Base-by-base conservation (phyloP, 345 rosid species). In the Melaleuca alternifolia region DNA sequence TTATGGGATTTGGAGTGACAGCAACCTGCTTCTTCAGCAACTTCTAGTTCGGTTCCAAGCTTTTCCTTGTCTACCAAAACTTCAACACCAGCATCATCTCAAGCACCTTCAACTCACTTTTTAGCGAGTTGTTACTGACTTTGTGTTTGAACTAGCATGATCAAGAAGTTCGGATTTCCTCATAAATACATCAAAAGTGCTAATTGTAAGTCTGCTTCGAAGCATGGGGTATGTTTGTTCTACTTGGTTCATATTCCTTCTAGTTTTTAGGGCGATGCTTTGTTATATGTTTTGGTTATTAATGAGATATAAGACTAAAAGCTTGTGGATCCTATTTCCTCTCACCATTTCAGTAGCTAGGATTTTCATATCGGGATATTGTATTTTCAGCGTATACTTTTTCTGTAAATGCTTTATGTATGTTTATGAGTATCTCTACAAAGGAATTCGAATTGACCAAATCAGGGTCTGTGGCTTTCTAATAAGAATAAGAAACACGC, bases 41-140 rank as follows among this genome's bases (percentile, higher is more conserved):
- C 90, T 88, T 84, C 91, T 26, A 88, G 93, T 88, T 90, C 96
- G 48, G 91, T 93, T 82, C 91, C 95, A n/a, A 93, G 95, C 54
- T 94, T 95, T 92, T 89, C 96, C 16, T 81, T 92, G 87, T 83
- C 97, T 8, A 84, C 89, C 30, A 91, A 87, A 62, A 57, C 93
- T 86, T 85, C 95, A 24, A 61, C 92, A 3, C 92, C 96, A 76
- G 90, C 76, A 44, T 84, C 95, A 50, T 89, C 95, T 44, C 95
- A 92, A 88, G 44, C 93, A 48, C 94, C 90, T 87, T 87, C 94
- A 1, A 77, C 92, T 41, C 56, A 87, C 50, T 11, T 84, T 86
- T 82, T 9, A 48, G 53, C 44, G 71, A 37, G 53, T 54, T 57
- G 11, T 83, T 50, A 50, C 37, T n/a, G n/a, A n/a, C n/a, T n/a